Evolutionary conservation across 2,329 filamentous ascomycete genomes (phyloP), one percentile per base, ranked within the genome.

Genomic region (Pseudocercospora ulei): DNA sequence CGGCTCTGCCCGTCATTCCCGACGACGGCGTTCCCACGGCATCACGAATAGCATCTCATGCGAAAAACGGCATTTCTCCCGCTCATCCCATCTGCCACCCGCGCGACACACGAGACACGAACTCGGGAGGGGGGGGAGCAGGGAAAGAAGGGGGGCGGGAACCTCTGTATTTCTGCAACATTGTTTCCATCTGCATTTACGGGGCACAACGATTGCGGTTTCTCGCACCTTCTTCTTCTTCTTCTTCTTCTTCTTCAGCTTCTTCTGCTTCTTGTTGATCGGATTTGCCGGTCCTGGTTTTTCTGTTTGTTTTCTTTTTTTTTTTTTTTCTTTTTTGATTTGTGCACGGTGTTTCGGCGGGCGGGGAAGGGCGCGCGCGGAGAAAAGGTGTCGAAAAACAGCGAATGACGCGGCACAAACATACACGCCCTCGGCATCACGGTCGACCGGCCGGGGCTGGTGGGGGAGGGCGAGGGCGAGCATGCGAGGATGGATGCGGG

Each of bases 41-140:
- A 51, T 49, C 43, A 51, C 46, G 48, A 51, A 48, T 43, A 43
- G 45, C 39, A 46, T 39, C n/a, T n/a, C n/a, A n/a, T n/a, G n/a
- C n/a, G n/a, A n/a, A 27, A 35, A 46, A 47, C 45, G 43, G 42
- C 45, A 43, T 48, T 39, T 31, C 39, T 47, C n/a, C n/a, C 36
- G 36, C 29, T 33, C 34, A 33, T 39, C 29, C 36, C 20, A 28
- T 40, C 22, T 38, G 20, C 27, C 34, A 19, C 5, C 4, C 38
- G 35, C 35, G 43, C n/a, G n/a, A 44, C 20, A 33, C 18, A 33
- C 14, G 39, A 46, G 42, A 46, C 27, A 46, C 27, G 24, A 39
- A 36, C 37, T 30, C 35, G 25, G 37, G 24, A 20, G 11, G 30
- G 18, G n/a, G 11, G n/a, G n/a, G n/a, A n/a, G n/a, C n/a, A n/a